Percentiles rank a stretch among this genome's conserved stretches.
phyloP scores from a whole-genome alignment of 495 filamentous ascomycete genomes.

The Chlorociboria aeruginascens region DNA sequence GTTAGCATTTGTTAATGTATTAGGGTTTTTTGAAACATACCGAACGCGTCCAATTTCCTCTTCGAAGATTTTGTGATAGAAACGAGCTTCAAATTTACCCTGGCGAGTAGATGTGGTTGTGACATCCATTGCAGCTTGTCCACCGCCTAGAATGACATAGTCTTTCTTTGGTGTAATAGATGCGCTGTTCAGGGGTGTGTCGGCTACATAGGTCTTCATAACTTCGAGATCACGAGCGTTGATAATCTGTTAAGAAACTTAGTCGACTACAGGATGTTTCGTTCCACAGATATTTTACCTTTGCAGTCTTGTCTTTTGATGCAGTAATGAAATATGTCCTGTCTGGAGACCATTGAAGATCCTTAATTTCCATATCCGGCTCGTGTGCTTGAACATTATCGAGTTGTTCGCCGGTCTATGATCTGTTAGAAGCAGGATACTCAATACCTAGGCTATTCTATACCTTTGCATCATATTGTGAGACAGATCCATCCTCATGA shows the following conservation, averaged over 20 bases:
- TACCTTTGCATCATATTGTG: conserved; percentile 92
- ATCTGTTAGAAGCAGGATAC: conserved; percentile 1
- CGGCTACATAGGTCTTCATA: conserved; percentile 81
- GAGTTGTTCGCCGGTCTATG: conserved; percentile 62
- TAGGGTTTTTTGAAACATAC: too few species aligned
- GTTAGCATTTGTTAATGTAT: too few species aligned
- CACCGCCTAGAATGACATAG: conserved; percentile 93
- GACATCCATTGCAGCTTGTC: conserved; percentile 97
- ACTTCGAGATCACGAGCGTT: conserved; percentile 73
- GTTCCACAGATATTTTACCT: conserved; percentile 37
- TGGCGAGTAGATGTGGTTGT: conserved; percentile 89
- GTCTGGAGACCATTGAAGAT: conserved; percentile 89
- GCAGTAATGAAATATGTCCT: conserved; percentile 96
- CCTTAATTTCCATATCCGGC: conserved; percentile 70
- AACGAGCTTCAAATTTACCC: conserved; percentile 96
- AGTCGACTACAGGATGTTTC: background rate
- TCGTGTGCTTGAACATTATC: conserved; percentile 75
- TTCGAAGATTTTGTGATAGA: conserved; percentile 98
- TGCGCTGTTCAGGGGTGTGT: conserved; percentile 95
- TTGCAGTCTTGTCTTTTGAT: conserved; percentile 94
- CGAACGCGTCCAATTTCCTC: conserved; percentile 90
- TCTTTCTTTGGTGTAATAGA: conserved; percentile 89
- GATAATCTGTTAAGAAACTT: conserved; percentile 44
- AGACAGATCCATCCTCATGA: conserved; percentile 90
- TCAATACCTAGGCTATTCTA: background rate